Evolutionary conservation across 495 filamentous ascomycete species (phyloP).

Genomic region (Amniculicola lignicola): DNA sequence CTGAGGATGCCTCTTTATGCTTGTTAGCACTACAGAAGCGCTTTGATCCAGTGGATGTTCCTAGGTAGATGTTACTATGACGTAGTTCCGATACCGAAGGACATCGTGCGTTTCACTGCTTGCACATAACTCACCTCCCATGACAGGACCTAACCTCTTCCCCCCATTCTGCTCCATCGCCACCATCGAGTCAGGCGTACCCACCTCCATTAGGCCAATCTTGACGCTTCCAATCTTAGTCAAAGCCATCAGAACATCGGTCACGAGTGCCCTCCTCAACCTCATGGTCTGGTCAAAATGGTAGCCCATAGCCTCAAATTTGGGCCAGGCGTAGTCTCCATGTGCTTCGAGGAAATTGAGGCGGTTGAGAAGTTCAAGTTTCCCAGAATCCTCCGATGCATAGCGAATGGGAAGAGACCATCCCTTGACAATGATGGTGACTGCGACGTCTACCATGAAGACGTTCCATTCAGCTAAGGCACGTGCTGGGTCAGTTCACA

Average conservation of each 20-base stretch:
- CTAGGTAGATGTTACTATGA: too few relatives aligned
- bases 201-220: background rate
- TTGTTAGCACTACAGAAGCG: too few relatives aligned
- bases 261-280: background rate
- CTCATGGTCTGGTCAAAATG: slow-evolving; percentile 3
- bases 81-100: too few relatives aligned
- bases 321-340: background rate
- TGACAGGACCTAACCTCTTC: too few relatives aligned
- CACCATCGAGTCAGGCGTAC: background rate
- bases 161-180: too few relatives aligned
- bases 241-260: background rate
- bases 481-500: too few relatives aligned
- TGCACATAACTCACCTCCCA: too few relatives aligned
- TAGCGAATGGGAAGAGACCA: background rate
- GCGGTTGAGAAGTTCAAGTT: background rate
- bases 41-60: too few relatives aligned
- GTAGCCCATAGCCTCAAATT: background rate
- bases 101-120: too few relatives aligned
- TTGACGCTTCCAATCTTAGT: background rate
- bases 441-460: slow-evolving; percentile 1
- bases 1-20: too few relatives aligned
- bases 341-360: slow-evolving; percentile 1
- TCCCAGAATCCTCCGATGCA: slow-evolving; percentile 1
- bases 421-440: background rate
- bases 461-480: background rate